Base-by-base conservation (phyloP, 148 eudicot genomes). In the Beta vulgaris region DNA sequence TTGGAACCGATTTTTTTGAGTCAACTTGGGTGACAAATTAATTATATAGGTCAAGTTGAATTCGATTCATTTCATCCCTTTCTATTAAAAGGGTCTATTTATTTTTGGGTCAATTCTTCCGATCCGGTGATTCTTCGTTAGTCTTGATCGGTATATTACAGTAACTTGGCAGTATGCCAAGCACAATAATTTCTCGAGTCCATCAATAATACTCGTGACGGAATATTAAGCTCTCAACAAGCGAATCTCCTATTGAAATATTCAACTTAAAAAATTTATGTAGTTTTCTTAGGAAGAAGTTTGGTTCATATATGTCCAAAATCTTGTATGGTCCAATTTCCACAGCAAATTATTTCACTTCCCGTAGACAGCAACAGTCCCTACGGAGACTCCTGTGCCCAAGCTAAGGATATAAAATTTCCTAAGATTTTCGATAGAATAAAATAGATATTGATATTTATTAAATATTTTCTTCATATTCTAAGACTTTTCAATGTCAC, bases 261-360 rank as follows among this genome's bases (percentile, higher is more conserved):
- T 57, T 55, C 35, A 57, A 57, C 66, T 54, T 21, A 60, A n/a
- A 21, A 2, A 9, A 43, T 51, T 51, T 4, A 51, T 51, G n/a
- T 59, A 59, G 29, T 29, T 21, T 12, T 13, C 23, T 31, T 28
- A 7, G 21, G 65, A 8, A 7, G 65, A 57, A 59, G 76, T 73
- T 59, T 58, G 65, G 51, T 42, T 58, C 39, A 59, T 28, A 57
- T 29, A 59, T 29, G 32, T 59, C 18, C 35, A 59, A 25, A n/a
- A 59, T 29, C 7, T 31, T 39, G 28, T 15, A 49, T 26, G 72
- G 72, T 66, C 72, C 78, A 76, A 76, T 76, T 76, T 76, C 78
- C 78, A 76, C 42, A 53, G 72, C 72, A 67, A 67, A 54, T 39
- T 53, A 37, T 75, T 75, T 55, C 46, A 40, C 43, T 75, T 54